Evolutionary conservation across 176 grass and related monocot species (phyloP).

Genomic region (Tuctoria greenei): DNA sequence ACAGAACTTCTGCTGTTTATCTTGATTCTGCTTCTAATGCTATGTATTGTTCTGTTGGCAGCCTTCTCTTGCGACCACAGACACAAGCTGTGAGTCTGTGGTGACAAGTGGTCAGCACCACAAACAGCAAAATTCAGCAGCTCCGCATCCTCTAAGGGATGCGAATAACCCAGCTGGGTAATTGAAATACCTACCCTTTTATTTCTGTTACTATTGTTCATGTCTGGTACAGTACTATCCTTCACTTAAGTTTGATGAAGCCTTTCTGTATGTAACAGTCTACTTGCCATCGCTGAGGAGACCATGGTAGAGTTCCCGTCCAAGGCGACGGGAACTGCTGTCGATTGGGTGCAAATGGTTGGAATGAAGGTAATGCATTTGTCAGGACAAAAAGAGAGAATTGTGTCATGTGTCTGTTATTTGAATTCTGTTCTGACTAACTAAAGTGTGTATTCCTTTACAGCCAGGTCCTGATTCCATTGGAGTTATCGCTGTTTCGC

Average conservation of each 20-base stretch:
- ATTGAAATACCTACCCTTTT: constrained; percentile 14
- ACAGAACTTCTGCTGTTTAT: constrained; percentile 5
- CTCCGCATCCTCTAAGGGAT: constrained; percentile 73
- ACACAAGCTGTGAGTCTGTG: constrained; percentile 94
- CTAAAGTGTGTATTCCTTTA: constrained; percentile 27
- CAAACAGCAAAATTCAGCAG: constrained; percentile 73
- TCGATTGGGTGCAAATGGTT: constrained; percentile 99
- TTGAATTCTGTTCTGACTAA: constrained; percentile 28
- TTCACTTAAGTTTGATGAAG: constrained; percentile 4
- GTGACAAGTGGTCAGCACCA: constrained; percentile 94
- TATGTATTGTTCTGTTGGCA: constrained; percentile 39
- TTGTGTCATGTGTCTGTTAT: constrained; percentile 25
- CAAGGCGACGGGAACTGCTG: constrained; percentile 94
- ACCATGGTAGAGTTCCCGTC: constrained; percentile 97
- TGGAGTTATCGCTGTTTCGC: constrained; percentile 99
- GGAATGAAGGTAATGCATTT: constrained; percentile 86
- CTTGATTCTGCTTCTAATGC: constrained; percentile 15
- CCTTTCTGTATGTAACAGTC: constrained; percentile 46
- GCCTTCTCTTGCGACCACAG: constrained; percentile 78
- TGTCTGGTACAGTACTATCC: no score
- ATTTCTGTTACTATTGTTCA: neutral
- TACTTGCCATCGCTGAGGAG: constrained; percentile 98
- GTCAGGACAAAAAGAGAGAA: constrained; percentile 2
- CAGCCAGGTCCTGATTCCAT: constrained; percentile 99
- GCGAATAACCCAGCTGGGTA: constrained; percentile 96